Base-by-base conservation (phyloP, 345 rosid genomes). In the Rhizophora mangle region DNA sequence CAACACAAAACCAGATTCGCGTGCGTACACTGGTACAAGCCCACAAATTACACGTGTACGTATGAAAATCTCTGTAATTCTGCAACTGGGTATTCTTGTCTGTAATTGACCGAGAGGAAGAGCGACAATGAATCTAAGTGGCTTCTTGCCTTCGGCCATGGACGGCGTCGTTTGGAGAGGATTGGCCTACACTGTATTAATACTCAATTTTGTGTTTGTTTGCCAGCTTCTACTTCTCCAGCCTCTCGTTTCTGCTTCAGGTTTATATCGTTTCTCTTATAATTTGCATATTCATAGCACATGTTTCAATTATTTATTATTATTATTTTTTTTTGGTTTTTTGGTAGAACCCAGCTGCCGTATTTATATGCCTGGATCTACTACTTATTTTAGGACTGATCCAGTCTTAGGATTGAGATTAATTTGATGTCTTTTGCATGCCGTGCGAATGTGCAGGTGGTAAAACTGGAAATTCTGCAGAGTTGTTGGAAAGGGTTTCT, bases 161-260 rank as follows among this genome's bases (percentile, higher is more conserved):
- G 90, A 94, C 80, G 76, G 81, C 19, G 67, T 88, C 80, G 95
- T 89, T 20, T 92, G 96, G 92, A 87, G 86, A 73, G 99, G 97
- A 70, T 49, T 83, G 73, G 78, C 78, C 0, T 86, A 75, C 75
- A 69, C 96, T 3, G 53, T 81, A 46, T 83, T 92, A 64, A 82
- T 95, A 3, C 90, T 90, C 29, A 72, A 92, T 80, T 92, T 90
- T 29, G 93, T 89, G 62, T 82, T 92, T 53, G 84, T 82, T 75
- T 90, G 96, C 64, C 99, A 92, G 81, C 78, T 90, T 64, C 83
- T 95, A 24, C 86, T 95, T 69, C 96, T 88, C 53, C 99, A 95
- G 64, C 97, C 99, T 64, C 92, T 92, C 56, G 98, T 95, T 39
- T 90, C 91, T 60, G 92, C 98, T 79, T 81, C 78, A 51, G 98